Conservation (phyloP, 2,329 filamentous ascomycete species). For the Arthroderma sp. region DNA sequence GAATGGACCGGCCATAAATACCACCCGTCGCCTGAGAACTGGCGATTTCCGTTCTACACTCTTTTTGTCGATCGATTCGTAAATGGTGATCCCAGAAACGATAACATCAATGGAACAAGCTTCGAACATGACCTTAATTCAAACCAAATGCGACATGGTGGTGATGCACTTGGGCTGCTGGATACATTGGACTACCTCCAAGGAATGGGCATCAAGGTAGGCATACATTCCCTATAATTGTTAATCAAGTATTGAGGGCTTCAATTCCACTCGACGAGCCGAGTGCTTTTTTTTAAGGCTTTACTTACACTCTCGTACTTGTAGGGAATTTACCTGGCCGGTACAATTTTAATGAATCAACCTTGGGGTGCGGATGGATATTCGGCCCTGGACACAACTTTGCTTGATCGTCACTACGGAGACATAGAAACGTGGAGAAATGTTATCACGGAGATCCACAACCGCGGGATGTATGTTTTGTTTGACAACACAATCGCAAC, state of each 20-base stretch:
- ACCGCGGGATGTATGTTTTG: slow-evolving; percentile 51
- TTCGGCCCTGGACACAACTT: slow-evolving; percentile 46
- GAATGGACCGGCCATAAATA: slow-evolving; percentile 43
- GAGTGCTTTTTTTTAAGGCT: no score
- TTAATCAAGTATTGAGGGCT: background rate
- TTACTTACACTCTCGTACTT: background rate
- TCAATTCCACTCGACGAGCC: no score
- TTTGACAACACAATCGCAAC: slow-evolving; percentile 55
- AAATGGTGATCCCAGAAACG: slow-evolving; percentile 52
- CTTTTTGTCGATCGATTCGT: slow-evolving; percentile 52
- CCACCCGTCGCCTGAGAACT: slow-evolving; percentile 44
- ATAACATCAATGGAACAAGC: slow-evolving; percentile 47
- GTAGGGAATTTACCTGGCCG: slow-evolving; percentile 48
- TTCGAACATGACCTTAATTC: slow-evolving; percentile 49
- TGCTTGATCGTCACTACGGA: slow-evolving; percentile 51
- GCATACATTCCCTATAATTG: background rate
- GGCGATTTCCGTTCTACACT: slow-evolving; percentile 54
- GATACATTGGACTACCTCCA: slow-evolving; percentile 52
- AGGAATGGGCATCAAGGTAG: slow-evolving; percentile 50
- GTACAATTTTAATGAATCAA: slow-evolving; percentile 50
- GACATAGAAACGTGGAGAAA: slow-evolving; percentile 45
- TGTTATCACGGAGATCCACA: slow-evolving; percentile 48
- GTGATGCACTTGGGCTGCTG: slow-evolving; percentile 44
- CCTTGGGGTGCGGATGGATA: slow-evolving; percentile 53
- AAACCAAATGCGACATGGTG: slow-evolving; percentile 51